Base-by-base conservation (phyloP, 139 green algal species). In the Nannochloris sp. region DNA sequence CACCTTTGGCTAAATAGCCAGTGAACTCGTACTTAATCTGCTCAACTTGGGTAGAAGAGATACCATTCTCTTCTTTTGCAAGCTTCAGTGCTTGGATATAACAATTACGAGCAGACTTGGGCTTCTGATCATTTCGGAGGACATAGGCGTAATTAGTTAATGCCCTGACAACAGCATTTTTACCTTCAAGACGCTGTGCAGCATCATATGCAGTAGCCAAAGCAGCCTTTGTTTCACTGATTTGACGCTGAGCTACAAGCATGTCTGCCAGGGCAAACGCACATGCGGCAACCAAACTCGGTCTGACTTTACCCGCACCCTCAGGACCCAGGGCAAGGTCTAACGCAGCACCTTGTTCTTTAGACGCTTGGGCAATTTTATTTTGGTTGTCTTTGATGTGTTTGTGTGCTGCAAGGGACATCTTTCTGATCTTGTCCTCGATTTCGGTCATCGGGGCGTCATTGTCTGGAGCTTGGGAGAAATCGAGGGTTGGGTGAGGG, bases 391-490 rank as follows among this genome's bases (percentile, higher is more conserved):
- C 54, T 68, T 60, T 66, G n/a, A 77, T 61, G 8, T 72, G 54
- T 54, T 77, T 77, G 70, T 77, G 63, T 8, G 70, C 70, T 46
- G 72, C 62, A 32, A 77, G 27, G 8, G 23, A 54, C 63, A 77
- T 68, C 13, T 72, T 29, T 23, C 45, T 27, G 2, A 60, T 60
- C 70, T 72, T 67, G 32, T 71, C 31, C 51, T 76, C 68, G 8
- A 75, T 31, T 35, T 55, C 36, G 3, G 14, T 64, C 33, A 64
- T 15, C 7, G 53, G 54, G 23, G 42, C 14, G 15, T 35, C 34
- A 36, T 57, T 25, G 13, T 24, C 24, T 42, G 54, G 54, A 42
- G 54, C 54, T n/a, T 42, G 14, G 42, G 45, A 37, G 48, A 76
- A 71, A 51, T 29, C 60, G 4, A 72, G 8, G 13, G 23, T 35